Conservation (phyloP, 768 basidiomycete species). For the Boletus subparvulus region DNA sequence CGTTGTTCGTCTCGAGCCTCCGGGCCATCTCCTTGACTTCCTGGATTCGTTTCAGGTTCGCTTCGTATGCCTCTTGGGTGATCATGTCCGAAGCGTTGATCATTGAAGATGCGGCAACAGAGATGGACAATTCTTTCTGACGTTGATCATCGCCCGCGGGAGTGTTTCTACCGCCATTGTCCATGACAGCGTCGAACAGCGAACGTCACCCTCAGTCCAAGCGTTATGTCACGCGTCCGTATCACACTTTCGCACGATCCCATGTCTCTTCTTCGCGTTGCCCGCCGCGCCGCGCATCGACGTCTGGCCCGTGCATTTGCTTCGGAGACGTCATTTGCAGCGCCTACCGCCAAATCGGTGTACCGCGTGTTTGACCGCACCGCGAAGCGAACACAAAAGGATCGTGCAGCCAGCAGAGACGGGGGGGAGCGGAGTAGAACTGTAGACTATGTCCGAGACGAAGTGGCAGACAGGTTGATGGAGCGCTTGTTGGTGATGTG, state of each 20-base stretch:
- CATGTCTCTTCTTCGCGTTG: constrained; percentile 13
- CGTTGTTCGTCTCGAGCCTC: constrained; percentile 40
- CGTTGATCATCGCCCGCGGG: constrained; percentile 11
- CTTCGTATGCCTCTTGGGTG: constrained; percentile 21
- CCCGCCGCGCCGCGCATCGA: background rate
- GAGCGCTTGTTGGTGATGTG: constrained; percentile 78
- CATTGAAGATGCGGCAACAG: constrained; percentile 26
- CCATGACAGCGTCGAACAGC: constrained; percentile 10
- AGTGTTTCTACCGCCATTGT: constrained; percentile 3
- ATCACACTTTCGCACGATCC: constrained; percentile 20
- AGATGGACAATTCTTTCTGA: constrained; percentile 10
- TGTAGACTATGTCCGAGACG: constrained; percentile 90
- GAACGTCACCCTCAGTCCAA: background rate
- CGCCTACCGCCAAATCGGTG: constrained; percentile 43
- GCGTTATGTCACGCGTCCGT: constrained; percentile 13
- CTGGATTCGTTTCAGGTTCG: constrained; percentile 26
- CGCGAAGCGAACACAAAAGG: constrained; percentile 74
- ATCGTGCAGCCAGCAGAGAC: constrained; percentile 62
- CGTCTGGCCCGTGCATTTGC: constrained; percentile 43
- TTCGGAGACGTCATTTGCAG: constrained; percentile 43
- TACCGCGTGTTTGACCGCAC: constrained; percentile 87
- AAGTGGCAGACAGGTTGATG: constrained; percentile 87
- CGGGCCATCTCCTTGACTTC: constrained; percentile 30
- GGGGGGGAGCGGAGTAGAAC: constrained; percentile 62
- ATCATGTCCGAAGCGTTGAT: constrained; percentile 23